Evolutionary conservation across 1,284 basidiomycete species (phyloP).

Genomic region (Chalciporus sp.): DNA sequence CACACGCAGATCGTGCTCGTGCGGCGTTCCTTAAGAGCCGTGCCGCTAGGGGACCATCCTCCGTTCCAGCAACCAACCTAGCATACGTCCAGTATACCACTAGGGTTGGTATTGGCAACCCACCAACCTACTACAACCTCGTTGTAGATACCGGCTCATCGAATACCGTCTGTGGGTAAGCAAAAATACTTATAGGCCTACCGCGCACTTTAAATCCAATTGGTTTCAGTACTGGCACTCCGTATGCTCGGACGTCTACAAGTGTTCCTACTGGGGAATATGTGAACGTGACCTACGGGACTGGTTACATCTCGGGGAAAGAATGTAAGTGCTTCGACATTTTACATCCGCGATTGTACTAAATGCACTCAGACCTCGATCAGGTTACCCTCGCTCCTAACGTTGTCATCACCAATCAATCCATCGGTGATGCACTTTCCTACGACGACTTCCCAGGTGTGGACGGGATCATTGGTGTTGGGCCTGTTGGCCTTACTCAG

Average conservation of each 20-base stretch:
- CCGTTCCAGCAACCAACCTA: conserved; percentile 22
- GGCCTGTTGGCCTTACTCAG: conserved; percentile 29
- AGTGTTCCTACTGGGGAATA: conserved; percentile 24
- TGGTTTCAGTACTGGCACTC: conserved; percentile 16
- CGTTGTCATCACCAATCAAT: conserved; percentile 26
- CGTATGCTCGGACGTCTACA: conserved; percentile 25
- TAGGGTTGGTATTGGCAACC: conserved; percentile 26
- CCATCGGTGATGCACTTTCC: conserved; percentile 25
- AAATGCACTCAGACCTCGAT: conserved; percentile 7
- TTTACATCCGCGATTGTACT: no score
- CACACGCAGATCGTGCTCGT: conserved; percentile 27
- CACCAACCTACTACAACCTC: conserved; percentile 7
- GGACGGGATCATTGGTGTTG: conserved; percentile 30
- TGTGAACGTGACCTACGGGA: conserved; percentile 27
- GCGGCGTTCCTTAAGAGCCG: conserved; percentile 13
- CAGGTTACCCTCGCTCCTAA: not conserved
- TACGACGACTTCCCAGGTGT: conserved; percentile 14
- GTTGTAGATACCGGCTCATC: not conserved
- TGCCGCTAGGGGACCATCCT: not conserved
- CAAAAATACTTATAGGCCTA: not conserved
- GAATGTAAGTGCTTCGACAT: conserved; percentile 20
- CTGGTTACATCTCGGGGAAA: conserved; percentile 20
- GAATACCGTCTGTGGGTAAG: conserved; percentile 37
- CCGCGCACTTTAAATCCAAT: no score
- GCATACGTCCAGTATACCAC: conserved; percentile 26